These are phyloP conservation scores for Luffa acutangula DNA, from an alignment of 306 rosid species.

Conservation along the genomic window DNA sequence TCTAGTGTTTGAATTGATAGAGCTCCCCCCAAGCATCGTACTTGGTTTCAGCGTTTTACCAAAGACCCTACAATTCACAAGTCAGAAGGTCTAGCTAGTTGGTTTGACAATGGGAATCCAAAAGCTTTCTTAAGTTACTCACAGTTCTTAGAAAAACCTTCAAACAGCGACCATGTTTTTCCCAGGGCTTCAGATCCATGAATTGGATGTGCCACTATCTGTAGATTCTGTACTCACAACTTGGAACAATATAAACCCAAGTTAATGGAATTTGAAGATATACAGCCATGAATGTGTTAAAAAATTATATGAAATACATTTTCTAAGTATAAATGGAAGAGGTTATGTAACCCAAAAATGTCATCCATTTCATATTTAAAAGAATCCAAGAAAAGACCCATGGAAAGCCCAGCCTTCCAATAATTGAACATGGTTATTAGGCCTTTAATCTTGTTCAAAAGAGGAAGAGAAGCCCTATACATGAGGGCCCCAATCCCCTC, in stretches of 20 bases:
- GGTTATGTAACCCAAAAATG: conserved; percentile 23
- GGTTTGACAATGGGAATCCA: neutral
- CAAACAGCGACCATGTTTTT: neutral
- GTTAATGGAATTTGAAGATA: neutral
- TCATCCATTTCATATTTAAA: conserved; percentile 54
- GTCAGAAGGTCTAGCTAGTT: neutral
- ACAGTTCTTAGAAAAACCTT: neutral
- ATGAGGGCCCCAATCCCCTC: conserved; percentile 94
- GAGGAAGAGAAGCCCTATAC: conserved; percentile 59
- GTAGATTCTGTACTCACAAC: neutral
- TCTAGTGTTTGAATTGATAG: too few species aligned
- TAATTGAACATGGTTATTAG: conserved; percentile 68
- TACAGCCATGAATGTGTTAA: neutral
- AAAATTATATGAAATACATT: conserved; percentile 14
- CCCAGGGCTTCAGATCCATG: neutral
- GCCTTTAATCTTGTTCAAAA: conserved; percentile 32
- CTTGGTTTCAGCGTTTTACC: neutral
- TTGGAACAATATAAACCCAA: neutral
- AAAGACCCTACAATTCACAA: neutral
- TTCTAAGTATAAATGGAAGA: conserved; percentile 16
- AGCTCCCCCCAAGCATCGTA: too few species aligned
- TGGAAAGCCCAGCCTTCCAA: conserved; percentile 90
- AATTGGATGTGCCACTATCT: neutral
- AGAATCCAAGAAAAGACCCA: conserved; percentile 97
- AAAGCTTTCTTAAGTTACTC: neutral